Percentiles rank a stretch among this genome's conserved stretches.
Evolutionary conservation across 352 stramenopile species (phyloP).

Genomic region (Pilasporangium apinafurcum): DNA sequence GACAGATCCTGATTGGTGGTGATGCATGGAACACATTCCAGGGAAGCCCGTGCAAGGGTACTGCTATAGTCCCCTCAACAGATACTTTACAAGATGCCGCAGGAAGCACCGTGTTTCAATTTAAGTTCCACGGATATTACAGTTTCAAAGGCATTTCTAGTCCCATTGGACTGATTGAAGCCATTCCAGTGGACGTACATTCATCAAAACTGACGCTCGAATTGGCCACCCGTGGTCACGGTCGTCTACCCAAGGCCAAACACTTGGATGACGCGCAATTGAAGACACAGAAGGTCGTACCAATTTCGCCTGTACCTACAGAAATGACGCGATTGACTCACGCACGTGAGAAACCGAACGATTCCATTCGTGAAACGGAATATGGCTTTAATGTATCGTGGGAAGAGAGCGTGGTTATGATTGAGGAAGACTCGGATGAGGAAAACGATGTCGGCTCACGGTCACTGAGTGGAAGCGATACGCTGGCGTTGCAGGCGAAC

Average conservation of each 20-base stretch:
- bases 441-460: slow-evolving; percentile 22
- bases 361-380: slow-evolving; percentile 84
- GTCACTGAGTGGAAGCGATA: too few species aligned
- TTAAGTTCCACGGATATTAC: slow-evolving; percentile 81
- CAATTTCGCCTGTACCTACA: slow-evolving; percentile 36
- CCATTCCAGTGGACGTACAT: slow-evolving; percentile 64
- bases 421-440: slow-evolving; percentile 47
- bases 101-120: slow-evolving; percentile 67
- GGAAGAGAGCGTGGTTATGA: slow-evolving; percentile 71
- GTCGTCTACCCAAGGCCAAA: slow-evolving; percentile 48
- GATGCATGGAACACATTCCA: slow-evolving; percentile 74
- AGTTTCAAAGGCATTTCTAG: slow-evolving; percentile 83
- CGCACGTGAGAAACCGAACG: slow-evolving; percentile 54
- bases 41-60: slow-evolving; percentile 19
- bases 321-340: slow-evolving; percentile 60
- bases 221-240: slow-evolving; percentile 22
- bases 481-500: slow-evolving; percentile 32
- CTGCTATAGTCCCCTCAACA: slow-evolving; percentile 23
- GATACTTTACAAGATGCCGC: slow-evolving; percentile 39
- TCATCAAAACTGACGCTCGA: slow-evolving; percentile 33
- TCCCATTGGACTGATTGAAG: slow-evolving; percentile 75
- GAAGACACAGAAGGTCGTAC: slow-evolving; percentile 35
- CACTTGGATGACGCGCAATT: slow-evolving; percentile 47
- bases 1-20: slow-evolving; percentile 76
- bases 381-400: slow-evolving; percentile 59